Evolutionary conservation across 306 rosid species (phyloP).

Genomic region (Pterocarpus macrocarpus): DNA sequence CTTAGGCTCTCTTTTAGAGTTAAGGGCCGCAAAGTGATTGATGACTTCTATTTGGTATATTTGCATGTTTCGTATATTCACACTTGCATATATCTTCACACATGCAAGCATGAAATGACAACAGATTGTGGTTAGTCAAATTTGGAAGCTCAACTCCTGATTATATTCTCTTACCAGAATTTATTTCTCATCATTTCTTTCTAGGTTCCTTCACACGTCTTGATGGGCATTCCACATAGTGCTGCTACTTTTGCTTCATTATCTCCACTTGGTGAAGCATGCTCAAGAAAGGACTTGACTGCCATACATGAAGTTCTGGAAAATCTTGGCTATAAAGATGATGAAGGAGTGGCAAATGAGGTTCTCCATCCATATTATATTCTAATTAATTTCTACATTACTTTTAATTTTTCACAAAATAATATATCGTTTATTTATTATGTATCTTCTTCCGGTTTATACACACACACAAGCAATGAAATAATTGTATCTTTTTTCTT

Average conservation of each 20-base stretch:
- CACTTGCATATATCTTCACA: not conserved
- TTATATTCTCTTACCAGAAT: constrained; percentile 7
- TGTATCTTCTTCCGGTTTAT: not conserved
- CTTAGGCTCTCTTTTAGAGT: constrained; percentile 24
- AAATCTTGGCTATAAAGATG: constrained; percentile 75
- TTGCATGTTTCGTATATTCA: constrained; percentile 19
- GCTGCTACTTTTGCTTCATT: constrained; percentile 61
- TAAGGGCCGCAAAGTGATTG: constrained; percentile 12
- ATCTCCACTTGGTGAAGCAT: constrained; percentile 85
- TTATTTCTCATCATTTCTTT: constrained; percentile 7
- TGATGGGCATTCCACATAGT: constrained; percentile 77
- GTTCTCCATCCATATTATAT: constrained; percentile 51
- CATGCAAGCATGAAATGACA: constrained; percentile 9
- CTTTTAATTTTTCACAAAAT: not conserved
- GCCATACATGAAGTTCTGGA: constrained; percentile 83
- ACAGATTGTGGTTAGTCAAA: not conserved
- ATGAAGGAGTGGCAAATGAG: constrained; percentile 84
- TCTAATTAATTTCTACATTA: not conserved
- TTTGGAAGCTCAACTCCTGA: constrained; percentile 18
- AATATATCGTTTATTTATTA: not conserved
- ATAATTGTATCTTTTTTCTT: not conserved
- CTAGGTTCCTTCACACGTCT: constrained; percentile 78
- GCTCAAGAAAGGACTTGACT: constrained; percentile 83
- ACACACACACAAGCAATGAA: not conserved
- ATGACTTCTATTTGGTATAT: constrained; percentile 13